phyloP scores from a whole-genome alignment of 2,329 filamentous ascomycete species.

The Botrytis galanthina region DNA sequence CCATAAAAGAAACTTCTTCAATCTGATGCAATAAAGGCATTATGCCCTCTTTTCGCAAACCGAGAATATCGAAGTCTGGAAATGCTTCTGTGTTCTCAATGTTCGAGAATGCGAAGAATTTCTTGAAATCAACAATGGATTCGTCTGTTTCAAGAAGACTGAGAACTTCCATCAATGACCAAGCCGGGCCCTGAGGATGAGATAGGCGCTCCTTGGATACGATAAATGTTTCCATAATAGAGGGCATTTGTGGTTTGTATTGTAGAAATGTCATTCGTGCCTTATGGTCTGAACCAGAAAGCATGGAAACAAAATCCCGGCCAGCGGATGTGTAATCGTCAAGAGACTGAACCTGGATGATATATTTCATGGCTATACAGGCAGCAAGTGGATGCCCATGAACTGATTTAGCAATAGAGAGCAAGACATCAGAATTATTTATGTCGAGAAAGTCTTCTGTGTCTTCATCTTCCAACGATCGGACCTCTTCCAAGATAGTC shows the following conservation, averaged over 20 bases:
- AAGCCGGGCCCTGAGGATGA: not conserved
- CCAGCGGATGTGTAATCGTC: not conserved
- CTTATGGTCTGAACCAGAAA: not conserved
- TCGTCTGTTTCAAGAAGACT: not conserved
- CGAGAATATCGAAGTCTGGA: not conserved
- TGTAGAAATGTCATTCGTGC: not conserved
- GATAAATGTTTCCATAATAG: slow-evolving; percentile 10
- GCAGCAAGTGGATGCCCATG: slow-evolving; percentile 6
- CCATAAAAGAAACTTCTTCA: not conserved
- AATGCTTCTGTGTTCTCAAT: not conserved
- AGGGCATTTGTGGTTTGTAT: not conserved
- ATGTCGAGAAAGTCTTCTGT: not conserved
- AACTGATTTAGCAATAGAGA: not conserved
- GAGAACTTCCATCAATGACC: not conserved
- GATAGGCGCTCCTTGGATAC: not conserved
- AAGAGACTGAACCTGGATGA: not conserved
- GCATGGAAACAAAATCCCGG: slow-evolving; percentile 2
- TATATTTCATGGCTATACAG: slow-evolving; percentile 10
- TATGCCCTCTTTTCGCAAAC: not conserved
- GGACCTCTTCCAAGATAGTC: not conserved
- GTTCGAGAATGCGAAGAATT: not conserved
- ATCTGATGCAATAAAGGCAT: not conserved
- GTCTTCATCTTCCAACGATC: not conserved
- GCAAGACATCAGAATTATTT: not conserved
- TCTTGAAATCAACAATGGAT: not conserved